phyloP scores from a whole-genome alignment of 2,329 filamentous ascomycete genomes.

The Penicillium sp. region DNA sequence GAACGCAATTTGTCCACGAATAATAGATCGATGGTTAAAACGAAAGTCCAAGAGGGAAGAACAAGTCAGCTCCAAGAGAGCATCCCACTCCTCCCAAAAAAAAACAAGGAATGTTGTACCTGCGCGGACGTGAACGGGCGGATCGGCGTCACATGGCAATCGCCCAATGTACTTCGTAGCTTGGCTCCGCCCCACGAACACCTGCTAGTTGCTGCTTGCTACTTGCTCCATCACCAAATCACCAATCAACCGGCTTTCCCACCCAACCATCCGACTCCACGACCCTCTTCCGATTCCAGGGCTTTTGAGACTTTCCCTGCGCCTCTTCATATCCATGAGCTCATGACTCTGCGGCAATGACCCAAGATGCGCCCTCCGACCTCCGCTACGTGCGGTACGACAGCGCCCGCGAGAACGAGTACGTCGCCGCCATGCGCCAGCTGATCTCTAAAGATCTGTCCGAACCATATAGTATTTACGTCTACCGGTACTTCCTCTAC shows the following conservation, averaged over 20 bases:
- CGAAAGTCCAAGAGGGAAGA: constrained; percentile 13
- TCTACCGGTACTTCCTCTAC: constrained; percentile 96
- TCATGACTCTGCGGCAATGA: constrained; percentile 35
- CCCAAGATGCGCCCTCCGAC: constrained; percentile 47
- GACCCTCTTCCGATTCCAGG: not conserved
- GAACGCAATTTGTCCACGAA: not conserved
- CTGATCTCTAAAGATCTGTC: constrained; percentile 95
- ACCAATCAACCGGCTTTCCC: constrained; percentile 11
- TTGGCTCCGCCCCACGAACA: constrained; percentile 15
- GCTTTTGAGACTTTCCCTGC: not conserved
- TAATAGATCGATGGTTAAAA: not conserved
- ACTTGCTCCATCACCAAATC: not conserved
- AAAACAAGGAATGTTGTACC: constrained; percentile 15
- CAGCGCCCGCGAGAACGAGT: constrained; percentile 61
- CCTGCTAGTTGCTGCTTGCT: not conserved
- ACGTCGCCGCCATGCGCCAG: constrained; percentile 84
- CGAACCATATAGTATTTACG: constrained; percentile 98
- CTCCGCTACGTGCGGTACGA: constrained; percentile 65
- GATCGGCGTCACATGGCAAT: constrained; percentile 34
- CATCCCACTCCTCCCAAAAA: not conserved
- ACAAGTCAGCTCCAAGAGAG: constrained; percentile 1
- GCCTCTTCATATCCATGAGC: constrained; percentile 10
- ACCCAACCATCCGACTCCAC: constrained; percentile 1
- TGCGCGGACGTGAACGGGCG: constrained; percentile 19
- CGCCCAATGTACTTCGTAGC: constrained; percentile 9